These are phyloP conservation scores for Camptophora hylomeconis DNA, from an alignment of 2,329 filamentous ascomycete species.

Conservation along the genomic window DNA sequence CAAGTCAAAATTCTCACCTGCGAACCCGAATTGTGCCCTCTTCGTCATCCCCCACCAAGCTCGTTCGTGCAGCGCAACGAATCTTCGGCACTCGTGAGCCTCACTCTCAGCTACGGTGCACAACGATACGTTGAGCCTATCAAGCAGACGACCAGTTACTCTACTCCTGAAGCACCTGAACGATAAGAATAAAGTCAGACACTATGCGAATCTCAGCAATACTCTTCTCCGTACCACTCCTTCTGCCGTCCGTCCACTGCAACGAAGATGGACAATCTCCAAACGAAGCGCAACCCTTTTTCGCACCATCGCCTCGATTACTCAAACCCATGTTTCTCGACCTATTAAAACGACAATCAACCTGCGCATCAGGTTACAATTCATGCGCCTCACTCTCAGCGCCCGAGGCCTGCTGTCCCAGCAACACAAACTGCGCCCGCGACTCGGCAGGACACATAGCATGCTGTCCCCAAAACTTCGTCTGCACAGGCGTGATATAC, in stretches of 20 bases:
- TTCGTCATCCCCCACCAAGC: too few species aligned
- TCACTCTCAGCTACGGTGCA: too few species aligned
- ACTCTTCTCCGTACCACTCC: constrained; percentile 9
- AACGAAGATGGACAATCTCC: constrained; percentile 8
- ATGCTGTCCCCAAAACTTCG: constrained; percentile 46
- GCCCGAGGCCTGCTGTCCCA: constrained; percentile 42
- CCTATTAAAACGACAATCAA: constrained; percentile 13
- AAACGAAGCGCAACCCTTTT: constrained; percentile 2
- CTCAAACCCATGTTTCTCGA: constrained; percentile 2
- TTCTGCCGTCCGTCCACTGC: constrained; percentile 9
- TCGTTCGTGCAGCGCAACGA: too few species aligned
- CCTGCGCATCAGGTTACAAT: constrained; percentile 40
- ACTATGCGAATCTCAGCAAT: too few species aligned
- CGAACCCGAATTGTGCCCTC: too few species aligned
- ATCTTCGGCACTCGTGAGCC: too few species aligned
- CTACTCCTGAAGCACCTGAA: too few species aligned
- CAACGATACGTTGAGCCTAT: too few species aligned
- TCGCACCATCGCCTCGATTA: neutral
- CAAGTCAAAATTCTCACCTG: too few species aligned
- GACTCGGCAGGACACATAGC: constrained; percentile 46
- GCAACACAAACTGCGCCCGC: constrained; percentile 39
- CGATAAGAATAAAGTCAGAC: too few species aligned
- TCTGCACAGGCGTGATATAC: constrained; percentile 44
- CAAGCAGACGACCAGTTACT: too few species aligned
- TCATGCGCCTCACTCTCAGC: constrained; percentile 40